phyloP scores from a whole-genome alignment of 2,329 filamentous ascomycete species.

The Xylaria sp. region DNA sequence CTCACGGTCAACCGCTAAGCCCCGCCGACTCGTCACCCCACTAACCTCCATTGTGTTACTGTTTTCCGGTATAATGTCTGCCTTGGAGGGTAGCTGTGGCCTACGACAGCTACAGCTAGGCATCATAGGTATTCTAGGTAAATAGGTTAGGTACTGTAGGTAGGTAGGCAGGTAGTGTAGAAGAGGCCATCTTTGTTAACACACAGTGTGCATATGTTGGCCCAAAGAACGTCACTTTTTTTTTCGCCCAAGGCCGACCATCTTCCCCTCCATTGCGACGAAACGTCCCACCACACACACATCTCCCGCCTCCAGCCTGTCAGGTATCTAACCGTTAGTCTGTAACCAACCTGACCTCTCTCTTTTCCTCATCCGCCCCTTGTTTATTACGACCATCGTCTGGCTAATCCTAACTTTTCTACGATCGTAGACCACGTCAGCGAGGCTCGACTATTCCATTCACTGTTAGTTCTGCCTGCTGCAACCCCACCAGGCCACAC shows the following conservation, averaged over 20 bases:
- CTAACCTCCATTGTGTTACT: slow-evolving; percentile 17
- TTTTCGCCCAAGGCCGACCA: slow-evolving; percentile 41
- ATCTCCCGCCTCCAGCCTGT: slow-evolving; percentile 40
- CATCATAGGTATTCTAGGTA: background rate
- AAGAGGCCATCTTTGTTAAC: no score
- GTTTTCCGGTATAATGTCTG: slow-evolving; percentile 7
- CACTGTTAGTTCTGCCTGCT: slow-evolving; percentile 36
- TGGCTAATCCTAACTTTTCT: slow-evolving; percentile 29
- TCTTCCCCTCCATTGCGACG: slow-evolving; percentile 49
- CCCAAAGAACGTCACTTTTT: slow-evolving; percentile 33
- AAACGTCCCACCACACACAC: slow-evolving; percentile 46
- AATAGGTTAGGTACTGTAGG: no score
- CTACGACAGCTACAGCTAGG: background rate
- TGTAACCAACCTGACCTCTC: slow-evolving; percentile 35
- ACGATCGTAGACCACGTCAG: slow-evolving; percentile 35
- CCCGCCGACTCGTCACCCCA: slow-evolving; percentile 33
- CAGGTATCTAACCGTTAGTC: slow-evolving; percentile 33
- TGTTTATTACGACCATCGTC: slow-evolving; percentile 29
- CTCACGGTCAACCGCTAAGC: slow-evolving; percentile 28
- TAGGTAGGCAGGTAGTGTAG: no score
- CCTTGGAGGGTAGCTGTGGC: slow-evolving; percentile 9
- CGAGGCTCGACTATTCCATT: slow-evolving; percentile 29
- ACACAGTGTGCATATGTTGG: slow-evolving; percentile 25
- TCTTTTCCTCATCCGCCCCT: slow-evolving; percentile 37
- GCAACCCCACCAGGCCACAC: slow-evolving; percentile 10